Evolutionary conservation across 345 rosid genomes (phyloP), one percentile per base, ranked within the genome.

Genomic region (Pistacia atlantica): DNA sequence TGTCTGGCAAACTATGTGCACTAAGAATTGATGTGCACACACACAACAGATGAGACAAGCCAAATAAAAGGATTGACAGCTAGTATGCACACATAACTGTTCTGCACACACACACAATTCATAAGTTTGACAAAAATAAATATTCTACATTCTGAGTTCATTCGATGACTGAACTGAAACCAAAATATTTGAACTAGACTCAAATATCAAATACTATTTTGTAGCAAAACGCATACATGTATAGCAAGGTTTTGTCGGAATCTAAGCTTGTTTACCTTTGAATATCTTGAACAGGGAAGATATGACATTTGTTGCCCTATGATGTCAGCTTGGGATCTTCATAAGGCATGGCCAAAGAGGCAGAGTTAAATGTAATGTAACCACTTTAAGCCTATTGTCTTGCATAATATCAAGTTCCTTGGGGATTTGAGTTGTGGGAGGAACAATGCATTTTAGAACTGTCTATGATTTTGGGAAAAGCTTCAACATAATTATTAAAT

Each of bases 291-390:
- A 86, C 90, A 93, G 99, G 99, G 99, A 80, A 91, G 98, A 86
- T 93, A 93, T 82, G 99, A 96, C 67, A 81, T 91, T 22, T 89
- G 95, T 73, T 92, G 97, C 81, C 99, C 99, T n/a, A 92, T 96
- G 97, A 92, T 96, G 97, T 96, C 99, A 63, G 99, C 99, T 77
- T 93, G 99, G 99, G 99, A 96, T 90, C 92, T 93, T 75, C 99
- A 91, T 75, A 96, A 83, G 87, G 91, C 93, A 77, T 96, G 96
- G 97, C 97, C 97, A 42, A n/a, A n/a, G 98, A 93, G 86, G 97
- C 97, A 71, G 95, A 91, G 28, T 86, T 96, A 49, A 91, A 87
- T 95, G 99, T 92, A 85, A 73, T 66, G 14, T 16, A 65, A 56
- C 17, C 49, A 5, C 54, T 80, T 14, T 12, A 17, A 22, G 17